Base-by-base conservation (phyloP, 2,329 filamentous ascomycete genomes). In the Westerdykella ornata region DNA sequence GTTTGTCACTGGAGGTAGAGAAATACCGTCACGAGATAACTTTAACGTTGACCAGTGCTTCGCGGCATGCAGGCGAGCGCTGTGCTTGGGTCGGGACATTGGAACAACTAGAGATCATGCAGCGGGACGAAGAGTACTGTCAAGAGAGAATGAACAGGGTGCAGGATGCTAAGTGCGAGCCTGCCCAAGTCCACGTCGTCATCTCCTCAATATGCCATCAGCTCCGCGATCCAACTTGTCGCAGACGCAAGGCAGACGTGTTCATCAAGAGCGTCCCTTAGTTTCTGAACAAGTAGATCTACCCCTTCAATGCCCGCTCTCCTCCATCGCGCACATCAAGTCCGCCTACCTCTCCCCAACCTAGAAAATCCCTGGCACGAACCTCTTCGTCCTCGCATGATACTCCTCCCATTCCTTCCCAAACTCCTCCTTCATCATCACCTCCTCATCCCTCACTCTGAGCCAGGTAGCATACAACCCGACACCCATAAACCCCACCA, bases 331-430 rank as follows among this genome's bases (percentile, higher is more conserved):
- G 7, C 22, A 26, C 22, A 4, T 3, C 22, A 26, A 26, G 22
- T 26, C 4, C 8, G n/a, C n/a, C n/a, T n/a, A n/a, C n/a, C 7
- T 9, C 12, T 26, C 8, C 22, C 3, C 22, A 9, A 9, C 22
- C 12, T 26, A 26, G 7, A 26, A 26, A 7, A 26, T 3, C 22
- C 22, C 22, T 9, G 76, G 75, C 20, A 78, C 57, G 35, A 77
- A 74, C 20, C 73, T 65, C 33, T 68, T 67, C 4, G 75, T 78
- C 40, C 40, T 56, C 3, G 46, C 44, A 59, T 76, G 67, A 70
- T 74, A 77, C 5, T 48, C 48, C 44, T 71, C 68, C 74, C 75
- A 78, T 37, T 71, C 59, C 9, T 51, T 46, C 0, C 72, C 71
- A 60, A 78, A 78, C 13, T 61, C 56, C 4, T 51, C 59, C 37